Conservation (phyloP, 73 alveolate species). For the Tetrahymena thermophila region DNA sequence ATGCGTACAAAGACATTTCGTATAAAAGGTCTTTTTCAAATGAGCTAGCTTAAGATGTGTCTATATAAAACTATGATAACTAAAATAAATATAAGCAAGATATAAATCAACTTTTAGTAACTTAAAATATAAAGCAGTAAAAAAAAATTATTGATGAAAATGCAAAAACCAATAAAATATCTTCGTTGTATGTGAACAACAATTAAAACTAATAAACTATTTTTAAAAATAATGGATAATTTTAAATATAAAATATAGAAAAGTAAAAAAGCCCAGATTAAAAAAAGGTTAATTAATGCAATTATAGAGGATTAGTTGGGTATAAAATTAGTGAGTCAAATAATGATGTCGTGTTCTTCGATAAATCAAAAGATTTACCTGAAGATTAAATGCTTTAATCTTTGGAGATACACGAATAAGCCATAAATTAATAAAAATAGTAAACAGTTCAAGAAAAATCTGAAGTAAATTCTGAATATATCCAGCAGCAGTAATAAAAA, state of each 20-base stretch:
- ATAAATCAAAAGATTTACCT: background rate
- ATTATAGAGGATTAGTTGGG: background rate
- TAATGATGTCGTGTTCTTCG: background rate
- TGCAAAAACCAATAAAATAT: background rate
- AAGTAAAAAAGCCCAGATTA: background rate
- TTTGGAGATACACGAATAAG: background rate
- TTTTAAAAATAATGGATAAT: background rate
- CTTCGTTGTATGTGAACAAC: background rate
- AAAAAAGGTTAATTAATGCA: background rate
- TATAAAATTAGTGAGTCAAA: background rate
- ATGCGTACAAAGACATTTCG: background rate
- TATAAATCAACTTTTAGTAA: background rate
- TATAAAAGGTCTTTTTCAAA: background rate
- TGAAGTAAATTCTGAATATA: too few species aligned
- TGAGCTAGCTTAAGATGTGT: background rate
- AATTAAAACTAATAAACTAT: background rate
- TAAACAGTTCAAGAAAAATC: too few species aligned
- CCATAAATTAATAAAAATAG: too few species aligned
- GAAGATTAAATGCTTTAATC: background rate
- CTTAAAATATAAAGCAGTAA: background rate
- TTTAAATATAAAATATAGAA: background rate
- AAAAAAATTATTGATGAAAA: background rate
- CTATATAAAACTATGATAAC: background rate
- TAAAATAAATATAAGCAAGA: background rate
- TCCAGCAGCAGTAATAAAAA: background rate